Conservation (phyloP, 345 rosid species). For the Camelina hispida region DNA sequence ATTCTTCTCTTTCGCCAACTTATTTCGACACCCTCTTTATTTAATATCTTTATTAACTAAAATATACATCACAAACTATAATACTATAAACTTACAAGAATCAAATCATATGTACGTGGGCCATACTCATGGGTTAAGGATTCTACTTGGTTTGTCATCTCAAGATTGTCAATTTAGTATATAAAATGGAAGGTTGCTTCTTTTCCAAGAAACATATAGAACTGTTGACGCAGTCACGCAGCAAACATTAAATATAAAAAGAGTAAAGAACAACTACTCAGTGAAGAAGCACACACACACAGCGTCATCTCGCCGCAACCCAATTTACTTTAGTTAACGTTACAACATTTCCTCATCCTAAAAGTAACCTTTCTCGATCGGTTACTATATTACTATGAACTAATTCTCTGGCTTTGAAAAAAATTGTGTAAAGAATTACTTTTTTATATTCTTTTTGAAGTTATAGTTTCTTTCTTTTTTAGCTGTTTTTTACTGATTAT, state of each 20-base stretch:
- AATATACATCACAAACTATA: constrained; percentile 12
- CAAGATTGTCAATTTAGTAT: constrained; percentile 31
- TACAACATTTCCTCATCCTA: constrained; percentile 41
- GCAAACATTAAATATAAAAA: constrained; percentile 24
- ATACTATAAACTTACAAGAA: constrained; percentile 26
- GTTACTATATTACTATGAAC: constrained; percentile 22
- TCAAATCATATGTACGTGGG: constrained; percentile 36
- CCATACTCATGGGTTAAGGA: constrained; percentile 41
- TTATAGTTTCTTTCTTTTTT: too few species aligned
- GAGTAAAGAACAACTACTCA: constrained; percentile 30
- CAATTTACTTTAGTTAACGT: constrained; percentile 31
- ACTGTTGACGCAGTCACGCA: constrained; percentile 19
- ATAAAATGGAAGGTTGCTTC: constrained; percentile 34
- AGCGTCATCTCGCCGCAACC: constrained; percentile 71
- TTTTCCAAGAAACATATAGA: constrained; percentile 38
- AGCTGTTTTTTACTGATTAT: too few species aligned
- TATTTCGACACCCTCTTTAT: constrained; percentile 5
- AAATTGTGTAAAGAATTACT: not conserved
- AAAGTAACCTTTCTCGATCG: constrained; percentile 20
- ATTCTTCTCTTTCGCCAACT: not conserved
- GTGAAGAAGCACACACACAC: constrained; percentile 32
- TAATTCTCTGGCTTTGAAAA: constrained; percentile 10
- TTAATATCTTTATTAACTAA: not conserved
- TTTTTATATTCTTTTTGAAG: not conserved
- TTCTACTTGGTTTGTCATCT: constrained; percentile 36